Percentiles rank a stretch among this genome's conserved stretches.
phyloP scores from a whole-genome alignment of 2,329 filamentous ascomycete species.

The Trichoderma cornu-damae region DNA sequence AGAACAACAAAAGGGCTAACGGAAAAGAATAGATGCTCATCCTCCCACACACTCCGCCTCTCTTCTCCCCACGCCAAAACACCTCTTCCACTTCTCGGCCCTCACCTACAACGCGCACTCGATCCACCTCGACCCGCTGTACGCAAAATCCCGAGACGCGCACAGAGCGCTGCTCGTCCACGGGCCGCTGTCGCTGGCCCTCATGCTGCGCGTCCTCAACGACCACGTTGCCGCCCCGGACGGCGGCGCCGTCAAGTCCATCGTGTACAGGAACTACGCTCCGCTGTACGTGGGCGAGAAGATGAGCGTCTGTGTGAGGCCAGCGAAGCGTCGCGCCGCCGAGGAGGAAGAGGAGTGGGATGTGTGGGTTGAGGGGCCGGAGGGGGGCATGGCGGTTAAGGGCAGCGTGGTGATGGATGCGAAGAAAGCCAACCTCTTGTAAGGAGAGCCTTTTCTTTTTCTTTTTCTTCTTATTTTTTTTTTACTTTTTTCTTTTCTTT shows the following conservation, averaged over 20 bases:
- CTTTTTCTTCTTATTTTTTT: too few relatives aligned
- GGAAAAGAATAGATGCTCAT: constrained; percentile 30
- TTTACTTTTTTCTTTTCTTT: too few relatives aligned
- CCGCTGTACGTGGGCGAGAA: constrained; percentile 72
- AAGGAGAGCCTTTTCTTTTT: too few relatives aligned
- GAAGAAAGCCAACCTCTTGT: not conserved
- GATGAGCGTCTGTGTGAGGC: constrained; percentile 63
- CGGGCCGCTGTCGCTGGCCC: constrained; percentile 71
- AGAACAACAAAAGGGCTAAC: not conserved
- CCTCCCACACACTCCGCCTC: constrained; percentile 40
- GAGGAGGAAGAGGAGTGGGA: constrained; percentile 48
- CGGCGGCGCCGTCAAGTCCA: constrained; percentile 29
- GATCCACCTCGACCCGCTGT: constrained; percentile 77
- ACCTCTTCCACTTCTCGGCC: constrained; percentile 87
- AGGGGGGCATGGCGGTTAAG: constrained; percentile 60
- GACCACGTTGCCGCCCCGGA: constrained; percentile 23
- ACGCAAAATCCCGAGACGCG: constrained; percentile 66
- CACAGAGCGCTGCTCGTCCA: constrained; percentile 75
- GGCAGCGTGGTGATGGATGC: constrained; percentile 37
- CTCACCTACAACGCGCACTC: constrained; percentile 88
- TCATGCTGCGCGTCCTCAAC: constrained; percentile 65
- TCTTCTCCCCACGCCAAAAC: constrained; percentile 60
- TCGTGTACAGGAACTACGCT: constrained; percentile 76
- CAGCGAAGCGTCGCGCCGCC: constrained; percentile 37
- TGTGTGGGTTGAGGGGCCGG: constrained; percentile 59